Conservation (phyloP, 257 asterid genomes). For the Eustoma russellianum region DNA sequence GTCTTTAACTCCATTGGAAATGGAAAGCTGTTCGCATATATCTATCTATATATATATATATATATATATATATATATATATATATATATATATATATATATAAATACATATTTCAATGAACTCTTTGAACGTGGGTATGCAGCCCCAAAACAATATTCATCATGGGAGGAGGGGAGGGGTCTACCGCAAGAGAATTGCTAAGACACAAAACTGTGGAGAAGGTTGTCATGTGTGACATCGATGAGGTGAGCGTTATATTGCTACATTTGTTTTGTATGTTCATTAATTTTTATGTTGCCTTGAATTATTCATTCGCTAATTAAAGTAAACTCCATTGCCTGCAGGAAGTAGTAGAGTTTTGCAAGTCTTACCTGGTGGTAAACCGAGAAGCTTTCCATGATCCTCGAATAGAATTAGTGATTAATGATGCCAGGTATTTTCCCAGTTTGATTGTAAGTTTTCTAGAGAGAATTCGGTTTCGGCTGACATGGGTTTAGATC, state of each 20-base stretch:
- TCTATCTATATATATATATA: too few species aligned
- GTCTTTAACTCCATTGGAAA: too few species aligned
- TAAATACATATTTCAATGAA: background rate
- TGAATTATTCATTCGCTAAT: too few species aligned
- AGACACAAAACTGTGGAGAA: constrained; percentile 70
- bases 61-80: too few species aligned
- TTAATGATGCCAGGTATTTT: constrained; percentile 78
- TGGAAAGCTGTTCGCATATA: too few species aligned
- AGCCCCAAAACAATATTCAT: constrained; percentile 84
- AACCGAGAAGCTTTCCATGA: constrained; percentile 69
- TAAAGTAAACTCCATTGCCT: background rate
- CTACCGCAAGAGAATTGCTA: constrained; percentile 84
- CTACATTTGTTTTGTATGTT: background rate
- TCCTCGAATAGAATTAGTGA: constrained; percentile 67
- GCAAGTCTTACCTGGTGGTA: constrained; percentile 69
- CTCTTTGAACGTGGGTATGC: background rate
- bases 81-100: too few species aligned
- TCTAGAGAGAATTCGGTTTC: background rate
- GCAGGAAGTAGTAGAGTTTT: constrained; percentile 91
- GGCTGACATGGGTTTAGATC: too few species aligned
- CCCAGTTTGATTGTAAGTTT: background rate
- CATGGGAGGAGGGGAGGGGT: constrained; percentile 99
- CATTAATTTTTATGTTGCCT: background rate
- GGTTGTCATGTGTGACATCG: constrained; percentile 94
- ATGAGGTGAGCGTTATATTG: constrained; percentile 41